These are phyloP conservation scores for Metarhizium humberi DNA, from an alignment of 2,329 filamentous ascomycete genomes.

Conservation along the genomic window DNA sequence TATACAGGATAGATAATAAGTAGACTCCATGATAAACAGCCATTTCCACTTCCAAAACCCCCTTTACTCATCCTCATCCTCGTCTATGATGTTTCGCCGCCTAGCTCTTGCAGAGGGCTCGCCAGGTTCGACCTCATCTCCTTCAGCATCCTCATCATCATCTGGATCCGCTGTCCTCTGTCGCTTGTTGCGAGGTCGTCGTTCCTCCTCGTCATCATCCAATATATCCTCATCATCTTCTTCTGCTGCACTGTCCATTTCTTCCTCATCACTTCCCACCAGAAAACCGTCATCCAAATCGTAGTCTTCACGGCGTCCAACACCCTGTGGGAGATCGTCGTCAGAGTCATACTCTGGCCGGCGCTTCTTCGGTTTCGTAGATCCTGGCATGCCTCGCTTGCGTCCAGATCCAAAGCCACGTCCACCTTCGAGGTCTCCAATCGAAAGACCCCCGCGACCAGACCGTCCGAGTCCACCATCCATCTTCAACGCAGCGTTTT, in stretches of 20 bases:
- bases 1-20: background rate
- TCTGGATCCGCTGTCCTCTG: constrained; percentile 41
- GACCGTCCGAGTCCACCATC: constrained; percentile 45
- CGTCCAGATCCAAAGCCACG: constrained; percentile 40
- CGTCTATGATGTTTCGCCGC: constrained; percentile 48
- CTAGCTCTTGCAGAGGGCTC: constrained; percentile 36
- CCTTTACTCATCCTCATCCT: constrained; percentile 43
- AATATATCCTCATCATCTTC: constrained; percentile 52
- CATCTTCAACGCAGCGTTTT: constrained; percentile 57
- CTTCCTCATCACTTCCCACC: constrained; percentile 65
- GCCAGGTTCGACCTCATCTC: constrained; percentile 39
- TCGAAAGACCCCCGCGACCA: constrained; percentile 51
- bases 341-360: constrained; percentile 67
- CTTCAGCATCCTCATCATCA: constrained; percentile 42
- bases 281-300: constrained; percentile 74
- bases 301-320: constrained; percentile 61
- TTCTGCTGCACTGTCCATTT: constrained; percentile 50
- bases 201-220: constrained; percentile 45
- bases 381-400: constrained; percentile 43
- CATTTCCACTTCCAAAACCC: background rate
- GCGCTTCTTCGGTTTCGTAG: constrained; percentile 41
- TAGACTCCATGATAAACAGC: background rate
- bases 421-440: constrained; percentile 59
- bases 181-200: constrained; percentile 36
- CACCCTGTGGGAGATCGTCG: constrained; percentile 56